Evolutionary conservation across 2,329 filamentous ascomycete species (phyloP).

Genomic region (Akanthomyces muscarius): DNA sequence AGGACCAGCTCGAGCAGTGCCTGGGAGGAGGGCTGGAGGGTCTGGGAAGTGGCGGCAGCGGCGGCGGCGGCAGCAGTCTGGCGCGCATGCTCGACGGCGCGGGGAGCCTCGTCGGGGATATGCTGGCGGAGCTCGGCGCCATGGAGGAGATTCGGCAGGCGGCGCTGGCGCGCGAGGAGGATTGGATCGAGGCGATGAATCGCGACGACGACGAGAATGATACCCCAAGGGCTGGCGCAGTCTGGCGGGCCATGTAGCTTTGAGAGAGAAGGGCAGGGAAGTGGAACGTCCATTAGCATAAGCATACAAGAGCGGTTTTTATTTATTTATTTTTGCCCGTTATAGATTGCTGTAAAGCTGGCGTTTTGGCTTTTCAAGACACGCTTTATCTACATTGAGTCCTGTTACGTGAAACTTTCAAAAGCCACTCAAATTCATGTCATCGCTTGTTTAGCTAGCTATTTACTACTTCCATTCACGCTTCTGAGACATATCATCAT

Average conservation of each 20-base stretch:
- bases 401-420: no score
- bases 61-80: constrained; percentile 33
- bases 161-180: constrained; percentile 51
- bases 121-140: constrained; percentile 57
- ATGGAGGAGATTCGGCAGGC: constrained; percentile 61
- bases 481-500: no score
- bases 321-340: neutral
- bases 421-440: no score
- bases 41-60: neutral
- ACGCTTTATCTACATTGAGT: neutral
- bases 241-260: constrained; percentile 41
- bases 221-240: constrained; percentile 40
- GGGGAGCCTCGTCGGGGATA: constrained; percentile 48
- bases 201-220: constrained; percentile 36
- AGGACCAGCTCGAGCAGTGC: constrained; percentile 40
- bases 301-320: neutral
- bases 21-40: neutral
- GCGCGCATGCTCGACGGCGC: constrained; percentile 46
- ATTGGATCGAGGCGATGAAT: constrained; percentile 56
- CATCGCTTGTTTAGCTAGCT: no score
- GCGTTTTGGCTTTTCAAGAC: neutral
- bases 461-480: no score
- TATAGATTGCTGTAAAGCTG: neutral
- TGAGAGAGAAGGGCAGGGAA: neutral
- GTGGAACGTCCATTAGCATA: neutral